phyloP scores from a whole-genome alignment of 768 basidiomycete genomes.

The Tricholoma sp. region DNA sequence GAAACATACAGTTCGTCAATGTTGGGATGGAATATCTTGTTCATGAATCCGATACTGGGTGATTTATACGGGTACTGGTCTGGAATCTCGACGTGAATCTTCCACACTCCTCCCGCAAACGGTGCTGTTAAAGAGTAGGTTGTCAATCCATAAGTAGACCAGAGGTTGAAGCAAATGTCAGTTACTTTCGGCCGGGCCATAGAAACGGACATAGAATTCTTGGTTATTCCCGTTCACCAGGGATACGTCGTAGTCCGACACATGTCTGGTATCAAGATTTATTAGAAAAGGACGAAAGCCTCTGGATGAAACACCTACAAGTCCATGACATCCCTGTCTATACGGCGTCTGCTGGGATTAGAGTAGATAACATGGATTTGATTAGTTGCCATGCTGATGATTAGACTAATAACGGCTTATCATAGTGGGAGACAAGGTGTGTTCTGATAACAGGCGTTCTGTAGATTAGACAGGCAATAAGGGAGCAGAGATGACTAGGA shows the following conservation, averaged over 20 bases:
- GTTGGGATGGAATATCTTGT: slow-evolving; percentile 99
- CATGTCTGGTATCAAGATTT: slow-evolving; percentile 53
- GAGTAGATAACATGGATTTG: slow-evolving; percentile 42
- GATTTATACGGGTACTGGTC: slow-evolving; percentile 99
- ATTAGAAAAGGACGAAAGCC: slow-evolving; percentile 7
- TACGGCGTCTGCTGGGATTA: slow-evolving; percentile 83
- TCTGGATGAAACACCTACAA: slow-evolving; percentile 48
- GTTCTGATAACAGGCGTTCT: not conserved
- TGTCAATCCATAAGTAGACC: not conserved
- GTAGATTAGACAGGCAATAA: not conserved
- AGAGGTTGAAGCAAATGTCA: slow-evolving; percentile 8
- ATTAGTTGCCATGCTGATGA: slow-evolving; percentile 4
- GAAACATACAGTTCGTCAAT: slow-evolving; percentile 93
- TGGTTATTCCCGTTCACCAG: slow-evolving; percentile 99
- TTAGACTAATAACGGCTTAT: slow-evolving; percentile 40
- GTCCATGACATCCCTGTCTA: slow-evolving; percentile 99
- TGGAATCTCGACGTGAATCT: slow-evolving; percentile 97
- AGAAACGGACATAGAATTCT: slow-evolving; percentile 96
- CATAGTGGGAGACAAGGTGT: slow-evolving; percentile 34
- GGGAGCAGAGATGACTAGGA: not conserved
- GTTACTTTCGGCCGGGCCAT: slow-evolving; percentile 92
- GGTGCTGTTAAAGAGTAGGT: slow-evolving; percentile 55
- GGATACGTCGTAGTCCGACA: slow-evolving; percentile 98
- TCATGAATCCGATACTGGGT: slow-evolving; percentile 99
- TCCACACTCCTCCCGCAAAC: slow-evolving; percentile 97